Conservation (phyloP, 2,329 filamentous ascomycete genomes). For the Penicillium occitanis region DNA sequence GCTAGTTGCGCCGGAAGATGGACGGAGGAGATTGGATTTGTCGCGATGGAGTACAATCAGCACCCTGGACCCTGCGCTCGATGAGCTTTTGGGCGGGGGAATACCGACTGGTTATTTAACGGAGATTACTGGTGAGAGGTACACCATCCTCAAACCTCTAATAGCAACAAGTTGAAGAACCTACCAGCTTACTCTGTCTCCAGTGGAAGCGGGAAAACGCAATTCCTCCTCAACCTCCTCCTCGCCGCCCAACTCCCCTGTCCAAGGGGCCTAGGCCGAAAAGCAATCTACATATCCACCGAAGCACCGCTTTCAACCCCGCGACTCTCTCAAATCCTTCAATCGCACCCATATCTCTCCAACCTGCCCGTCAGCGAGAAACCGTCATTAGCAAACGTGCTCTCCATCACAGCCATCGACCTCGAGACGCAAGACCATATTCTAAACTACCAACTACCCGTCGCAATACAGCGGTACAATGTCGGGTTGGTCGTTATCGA, state of each 20-base stretch:
- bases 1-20: slow-evolving; percentile 27
- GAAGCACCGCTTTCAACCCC: slow-evolving; percentile 81
- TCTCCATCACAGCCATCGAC: slow-evolving; percentile 80
- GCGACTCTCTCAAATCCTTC: slow-evolving; percentile 76
- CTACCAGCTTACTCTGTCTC: slow-evolving; percentile 21
- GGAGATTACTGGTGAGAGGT: slow-evolving; percentile 90
- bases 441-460: slow-evolving; percentile 84
- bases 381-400: slow-evolving; percentile 72
- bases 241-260: slow-evolving; percentile 79
- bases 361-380: slow-evolving; percentile 39
- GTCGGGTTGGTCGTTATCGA: slow-evolving; percentile 84
- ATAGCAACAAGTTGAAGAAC: background rate
- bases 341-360: slow-evolving; percentile 62
- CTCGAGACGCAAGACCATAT: slow-evolving; percentile 96
- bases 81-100: slow-evolving; percentile 71
- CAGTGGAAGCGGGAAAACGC: slow-evolving; percentile 89
- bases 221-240: slow-evolving; percentile 81
- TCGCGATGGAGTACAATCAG: slow-evolving; percentile 64
- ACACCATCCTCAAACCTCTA: background rate
- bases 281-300: slow-evolving; percentile 91
- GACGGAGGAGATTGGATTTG: slow-evolving; percentile 29
- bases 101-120: slow-evolving; percentile 78
- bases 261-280: slow-evolving; percentile 67
- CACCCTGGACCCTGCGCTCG: slow-evolving; percentile 73
- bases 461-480: slow-evolving; percentile 72